A percentile compares a stretch with the other conserved stretches of the same genome.
Evolutionary conservation across 2,329 filamentous ascomycete genomes (phyloP).

Genomic region (Aspergillus vadensis): DNA sequence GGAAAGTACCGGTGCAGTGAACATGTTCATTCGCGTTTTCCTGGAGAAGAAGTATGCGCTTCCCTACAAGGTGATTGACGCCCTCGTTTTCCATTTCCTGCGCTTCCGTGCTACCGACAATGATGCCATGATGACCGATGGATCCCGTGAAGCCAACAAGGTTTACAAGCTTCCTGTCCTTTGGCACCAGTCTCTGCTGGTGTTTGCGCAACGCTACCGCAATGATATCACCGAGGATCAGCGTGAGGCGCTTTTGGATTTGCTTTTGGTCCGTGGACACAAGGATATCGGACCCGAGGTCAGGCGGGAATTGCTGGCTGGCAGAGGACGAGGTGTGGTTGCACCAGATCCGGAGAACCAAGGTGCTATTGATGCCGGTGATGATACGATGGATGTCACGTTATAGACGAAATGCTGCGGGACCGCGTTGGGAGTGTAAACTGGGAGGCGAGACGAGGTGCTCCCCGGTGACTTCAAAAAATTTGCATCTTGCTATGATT

Average conservation of each 20-base stretch:
- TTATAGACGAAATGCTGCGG: constrained; percentile 27
- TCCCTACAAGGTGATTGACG: constrained; percentile 91
- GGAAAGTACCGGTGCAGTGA: constrained; percentile 87
- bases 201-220: constrained; percentile 91
- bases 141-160: constrained; percentile 52
- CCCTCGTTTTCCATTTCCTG: constrained; percentile 93
- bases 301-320: constrained; percentile 81
- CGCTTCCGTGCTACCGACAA: constrained; percentile 73
- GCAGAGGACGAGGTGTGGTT: constrained; percentile 78
- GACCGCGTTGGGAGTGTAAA: not conserved
- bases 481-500: constrained; percentile 5
- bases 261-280: constrained; percentile 83
- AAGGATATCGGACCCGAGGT: constrained; percentile 88
- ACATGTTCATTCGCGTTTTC: constrained; percentile 90
- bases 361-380: constrained; percentile 65
- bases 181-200: constrained; percentile 91
- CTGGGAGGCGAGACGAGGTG: not conserved
- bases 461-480: not conserved
- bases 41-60: constrained; percentile 97
- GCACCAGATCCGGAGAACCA: constrained; percentile 53
- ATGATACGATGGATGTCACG: constrained; percentile 87
- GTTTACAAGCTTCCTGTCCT: constrained; percentile 77
- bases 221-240: constrained; percentile 97
- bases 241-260: constrained; percentile 83
- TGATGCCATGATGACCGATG: constrained; percentile 54